These are phyloP conservation scores for Coffea humblotiana DNA, from an alignment of 305 asterid species.

Conservation along the genomic window DNA sequence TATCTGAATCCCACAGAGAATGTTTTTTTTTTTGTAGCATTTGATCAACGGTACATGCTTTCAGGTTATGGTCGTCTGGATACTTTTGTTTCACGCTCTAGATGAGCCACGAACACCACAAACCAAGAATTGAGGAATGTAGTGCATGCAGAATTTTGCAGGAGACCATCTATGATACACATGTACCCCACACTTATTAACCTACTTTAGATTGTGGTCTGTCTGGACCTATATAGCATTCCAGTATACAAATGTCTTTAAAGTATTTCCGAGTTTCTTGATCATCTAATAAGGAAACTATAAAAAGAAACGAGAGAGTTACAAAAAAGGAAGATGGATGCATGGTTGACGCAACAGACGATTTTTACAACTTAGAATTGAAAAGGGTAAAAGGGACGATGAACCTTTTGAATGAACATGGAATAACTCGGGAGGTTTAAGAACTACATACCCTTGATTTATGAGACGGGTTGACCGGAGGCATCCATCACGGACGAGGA, in stretches of 20 bases:
- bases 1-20: background rate
- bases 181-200: too few species aligned
- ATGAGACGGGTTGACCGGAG: conserved; percentile 1
- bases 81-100: background rate
- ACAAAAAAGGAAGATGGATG: background rate
- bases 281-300: background rate
- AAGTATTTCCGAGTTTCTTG: background rate
- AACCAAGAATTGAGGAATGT: background rate
- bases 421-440: background rate
- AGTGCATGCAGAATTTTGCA: background rate
- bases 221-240: background rate
- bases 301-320: background rate
- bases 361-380: background rate
- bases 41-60: background rate
- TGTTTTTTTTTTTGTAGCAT: background rate
- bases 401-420: background rate
- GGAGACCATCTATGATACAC: background rate
- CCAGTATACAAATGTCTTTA: background rate
- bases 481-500: background rate
- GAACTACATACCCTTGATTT: background rate
- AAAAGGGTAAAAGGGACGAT: background rate
- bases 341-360: background rate
- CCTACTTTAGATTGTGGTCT: background rate
- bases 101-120: background rate
- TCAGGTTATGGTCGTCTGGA: background rate